Conservation (phyloP, 768 basidiomycete species). For the Russula sp. region DNA sequence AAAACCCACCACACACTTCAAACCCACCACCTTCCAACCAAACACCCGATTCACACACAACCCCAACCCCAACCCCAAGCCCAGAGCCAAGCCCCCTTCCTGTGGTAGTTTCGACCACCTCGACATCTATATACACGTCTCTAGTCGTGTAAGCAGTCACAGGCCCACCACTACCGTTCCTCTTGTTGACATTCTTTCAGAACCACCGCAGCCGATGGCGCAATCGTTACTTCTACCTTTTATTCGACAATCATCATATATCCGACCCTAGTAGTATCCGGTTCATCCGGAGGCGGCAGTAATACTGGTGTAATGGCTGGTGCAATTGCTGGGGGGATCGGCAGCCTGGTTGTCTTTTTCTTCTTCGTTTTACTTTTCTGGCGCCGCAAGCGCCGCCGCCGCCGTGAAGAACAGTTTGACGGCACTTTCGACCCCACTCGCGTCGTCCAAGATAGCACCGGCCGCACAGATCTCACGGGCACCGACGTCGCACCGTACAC, state of each 20-base stretch:
- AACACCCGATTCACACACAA: background rate
- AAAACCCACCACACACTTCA: background rate
- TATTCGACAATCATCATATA: constrained; percentile 24
- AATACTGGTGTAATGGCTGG: constrained; percentile 30
- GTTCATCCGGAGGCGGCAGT: constrained; percentile 1
- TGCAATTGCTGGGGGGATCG: constrained; percentile 29
- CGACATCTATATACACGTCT: constrained; percentile 7
- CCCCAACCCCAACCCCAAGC: background rate
- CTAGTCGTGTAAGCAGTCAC: background rate
- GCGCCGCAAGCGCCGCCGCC: constrained; percentile 1
- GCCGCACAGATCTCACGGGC: no score
- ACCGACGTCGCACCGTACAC: no score
- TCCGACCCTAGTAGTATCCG: constrained; percentile 15
- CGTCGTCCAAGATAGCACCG: constrained; percentile 22
- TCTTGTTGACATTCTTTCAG: constrained; percentile 2
- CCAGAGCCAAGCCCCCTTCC: background rate
- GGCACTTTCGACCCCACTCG: constrained; percentile 4
- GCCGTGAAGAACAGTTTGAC: no score
- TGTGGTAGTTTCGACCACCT: background rate
- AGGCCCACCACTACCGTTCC: background rate
- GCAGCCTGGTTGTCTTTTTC: constrained; percentile 24
- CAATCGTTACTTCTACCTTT: constrained; percentile 9
- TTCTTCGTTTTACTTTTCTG: constrained; percentile 23
- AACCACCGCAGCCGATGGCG: constrained; percentile 13
- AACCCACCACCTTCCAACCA: background rate